A percentile compares a stretch with the other conserved stretches of the same genome.
phyloP scores from a whole-genome alignment of 331 rosid species.

The Acacia concinna region DNA sequence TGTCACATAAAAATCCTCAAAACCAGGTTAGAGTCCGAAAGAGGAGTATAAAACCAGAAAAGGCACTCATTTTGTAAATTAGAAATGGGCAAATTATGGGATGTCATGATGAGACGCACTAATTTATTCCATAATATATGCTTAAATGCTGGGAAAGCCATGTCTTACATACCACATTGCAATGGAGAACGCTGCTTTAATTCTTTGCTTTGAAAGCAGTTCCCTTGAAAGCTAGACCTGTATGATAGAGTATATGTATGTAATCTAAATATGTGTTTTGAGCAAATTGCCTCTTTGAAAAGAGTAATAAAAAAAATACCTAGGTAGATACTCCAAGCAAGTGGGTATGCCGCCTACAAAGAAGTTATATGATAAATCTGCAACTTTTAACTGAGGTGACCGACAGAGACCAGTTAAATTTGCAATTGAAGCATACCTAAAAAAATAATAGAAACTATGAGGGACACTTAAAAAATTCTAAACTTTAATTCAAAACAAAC shows the following conservation, averaged over 20 bases:
- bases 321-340: conserved; percentile 84
- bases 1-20: conserved; percentile 23
- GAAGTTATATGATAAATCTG: conserved; percentile 85
- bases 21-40: conserved; percentile 18
- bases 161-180: conserved; percentile 64
- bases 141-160: conserved; percentile 24
- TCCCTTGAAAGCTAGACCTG: conserved; percentile 89
- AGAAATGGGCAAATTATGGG: background rate
- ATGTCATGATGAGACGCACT: conserved; percentile 1
- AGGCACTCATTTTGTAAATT: conserved; percentile 17
- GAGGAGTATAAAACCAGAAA: conserved; percentile 13
- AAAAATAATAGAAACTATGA: conserved; percentile 26
- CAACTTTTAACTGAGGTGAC: conserved; percentile 60
- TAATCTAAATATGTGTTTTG: conserved; percentile 30
- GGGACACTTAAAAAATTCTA: conserved; percentile 27
- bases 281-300: conserved; percentile 24
- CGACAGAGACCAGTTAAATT: conserved; percentile 69
- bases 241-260: conserved; percentile 23
- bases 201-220: conserved; percentile 70
- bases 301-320: conserved; percentile 45
- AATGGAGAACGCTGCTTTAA: conserved; percentile 62
- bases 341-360: conserved; percentile 84
- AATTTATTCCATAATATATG: conserved; percentile 19
- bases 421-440: conserved; percentile 59
- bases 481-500: conserved; percentile 25